Base-by-base conservation (phyloP, 305 asterid species). In the Solanum hybrid region DNA sequence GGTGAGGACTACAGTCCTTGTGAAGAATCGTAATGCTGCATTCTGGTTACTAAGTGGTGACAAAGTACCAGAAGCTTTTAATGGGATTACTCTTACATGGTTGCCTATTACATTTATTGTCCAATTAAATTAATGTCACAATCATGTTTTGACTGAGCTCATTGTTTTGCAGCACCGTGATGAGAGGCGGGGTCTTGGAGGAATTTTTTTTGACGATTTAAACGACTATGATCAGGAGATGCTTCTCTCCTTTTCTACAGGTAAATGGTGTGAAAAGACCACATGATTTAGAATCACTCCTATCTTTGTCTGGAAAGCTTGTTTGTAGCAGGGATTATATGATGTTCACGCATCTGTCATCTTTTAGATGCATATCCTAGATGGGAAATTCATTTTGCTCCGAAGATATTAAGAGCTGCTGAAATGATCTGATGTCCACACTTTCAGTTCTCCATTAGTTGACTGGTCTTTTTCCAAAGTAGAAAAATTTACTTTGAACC, bases 161-260 rank as follows among this genome's bases (percentile, higher is more conserved):
- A 56, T 12, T 91, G 86, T 60, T 86, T 46, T 93, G 95, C 94
- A 97, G 99, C 99, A 97, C 90, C 98, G 99, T 42, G 95, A 94
- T 89, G 99, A 97, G 93, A 96, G 99, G 88, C 97, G 99, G 87
- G 99, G 99, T 88, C 98, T 97, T 71, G 99, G 99, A 90, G 99
- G 99, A 91, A 96, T 97, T 89, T 96, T 97, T 88, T 97, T 97
- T 89, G 99, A 97, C 91, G 98, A 97, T 94, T 79, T 97, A 93
- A 97, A 96, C 90, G 90, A 94, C 69, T 96, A 96, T 90, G 99
- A 97, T 87, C 99, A 97, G 90, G 99, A 97, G 91, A 96, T 97
- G 99, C 98, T 97, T 92, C 98, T 97, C 85, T 93, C 99, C 89
- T 97, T 97, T 92, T 95, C 98, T 89, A 93, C 99, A 34, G 99